phyloP scores from a whole-genome alignment of 2,329 filamentous ascomycete species.

The Aspergillus novofumigatus region DNA sequence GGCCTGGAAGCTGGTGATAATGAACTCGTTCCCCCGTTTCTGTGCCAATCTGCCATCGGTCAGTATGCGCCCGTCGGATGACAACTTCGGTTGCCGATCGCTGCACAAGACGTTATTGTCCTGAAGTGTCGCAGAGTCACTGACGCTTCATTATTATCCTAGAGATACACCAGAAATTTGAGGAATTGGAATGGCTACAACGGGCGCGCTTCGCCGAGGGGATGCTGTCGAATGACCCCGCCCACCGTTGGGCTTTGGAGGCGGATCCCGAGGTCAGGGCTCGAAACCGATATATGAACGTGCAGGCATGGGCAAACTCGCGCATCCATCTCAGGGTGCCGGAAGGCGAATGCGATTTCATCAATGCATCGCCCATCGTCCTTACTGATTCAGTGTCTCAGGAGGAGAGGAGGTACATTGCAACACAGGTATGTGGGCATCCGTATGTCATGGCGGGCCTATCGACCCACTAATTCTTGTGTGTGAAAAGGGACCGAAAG shows the following conservation, averaged over 20 bases:
- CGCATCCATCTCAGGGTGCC: constrained; percentile 77
- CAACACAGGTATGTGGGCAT: constrained; percentile 62
- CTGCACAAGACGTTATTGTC: background rate
- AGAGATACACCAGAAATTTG: constrained; percentile 59
- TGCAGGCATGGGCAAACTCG: constrained; percentile 85
- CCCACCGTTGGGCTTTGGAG: constrained; percentile 57
- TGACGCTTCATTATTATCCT: constrained; percentile 7
- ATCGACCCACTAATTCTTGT: background rate
- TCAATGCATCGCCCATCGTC: constrained; percentile 72
- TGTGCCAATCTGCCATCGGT: constrained; percentile 37
- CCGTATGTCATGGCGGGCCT: background rate
- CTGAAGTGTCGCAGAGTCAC: background rate
- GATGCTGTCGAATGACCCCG: constrained; percentile 40
- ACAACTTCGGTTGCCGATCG: background rate
- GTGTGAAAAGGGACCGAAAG: constrained; percentile 66
- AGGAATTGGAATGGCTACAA: constrained; percentile 59
- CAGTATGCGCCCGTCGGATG: constrained; percentile 15
- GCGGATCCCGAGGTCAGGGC: constrained; percentile 51
- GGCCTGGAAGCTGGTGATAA: constrained; percentile 26
- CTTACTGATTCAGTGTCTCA: constrained; percentile 50
- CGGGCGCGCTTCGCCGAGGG: constrained; percentile 50
- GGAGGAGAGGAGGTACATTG: constrained; percentile 66
- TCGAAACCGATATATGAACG: constrained; percentile 83
- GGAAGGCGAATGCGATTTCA: constrained; percentile 68
- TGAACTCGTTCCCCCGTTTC: constrained; percentile 34